Conservation (phyloP, 306 rosid genomes). For the Citrullus mucosospermus region DNA sequence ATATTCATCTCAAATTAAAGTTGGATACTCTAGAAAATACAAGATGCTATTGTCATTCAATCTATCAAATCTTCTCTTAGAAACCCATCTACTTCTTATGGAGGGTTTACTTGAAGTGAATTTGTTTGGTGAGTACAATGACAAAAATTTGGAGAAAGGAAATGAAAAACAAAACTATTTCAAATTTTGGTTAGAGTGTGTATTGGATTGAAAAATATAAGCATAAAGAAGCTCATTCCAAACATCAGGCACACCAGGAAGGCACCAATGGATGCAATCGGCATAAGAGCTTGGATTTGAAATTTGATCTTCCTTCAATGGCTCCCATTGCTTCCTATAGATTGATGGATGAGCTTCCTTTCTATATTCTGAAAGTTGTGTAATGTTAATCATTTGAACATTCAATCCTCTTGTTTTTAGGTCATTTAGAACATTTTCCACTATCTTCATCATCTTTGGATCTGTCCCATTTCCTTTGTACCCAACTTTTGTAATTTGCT, state of each 20-base stretch:
- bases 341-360: slow-evolving; percentile 84
- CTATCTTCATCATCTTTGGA: slow-evolving; percentile 53
- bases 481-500: slow-evolving; percentile 33
- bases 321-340: slow-evolving; percentile 67
- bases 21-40: not conserved
- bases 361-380: slow-evolving; percentile 74
- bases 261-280: slow-evolving; percentile 87
- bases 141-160: not conserved
- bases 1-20: too few relatives aligned
- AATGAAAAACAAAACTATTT: not conserved
- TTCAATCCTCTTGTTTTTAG: slow-evolving; percentile 43
- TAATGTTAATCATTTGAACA: slow-evolving; percentile 56
- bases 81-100: not conserved
- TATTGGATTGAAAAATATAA: slow-evolving; percentile 17
- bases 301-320: slow-evolving; percentile 32
- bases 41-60: not conserved
- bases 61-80: not conserved
- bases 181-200: not conserved
- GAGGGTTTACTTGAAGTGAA: not conserved
- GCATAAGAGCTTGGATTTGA: slow-evolving; percentile 57
- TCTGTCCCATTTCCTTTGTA: slow-evolving; percentile 48
- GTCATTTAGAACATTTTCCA: slow-evolving; percentile 36
- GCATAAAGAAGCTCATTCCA: slow-evolving; percentile 84
- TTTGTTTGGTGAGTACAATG: not conserved
- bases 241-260: slow-evolving; percentile 84